phyloP scores from a whole-genome alignment of 2,329 filamentous ascomycete genomes.

The Sclerotinia spermophila region DNA sequence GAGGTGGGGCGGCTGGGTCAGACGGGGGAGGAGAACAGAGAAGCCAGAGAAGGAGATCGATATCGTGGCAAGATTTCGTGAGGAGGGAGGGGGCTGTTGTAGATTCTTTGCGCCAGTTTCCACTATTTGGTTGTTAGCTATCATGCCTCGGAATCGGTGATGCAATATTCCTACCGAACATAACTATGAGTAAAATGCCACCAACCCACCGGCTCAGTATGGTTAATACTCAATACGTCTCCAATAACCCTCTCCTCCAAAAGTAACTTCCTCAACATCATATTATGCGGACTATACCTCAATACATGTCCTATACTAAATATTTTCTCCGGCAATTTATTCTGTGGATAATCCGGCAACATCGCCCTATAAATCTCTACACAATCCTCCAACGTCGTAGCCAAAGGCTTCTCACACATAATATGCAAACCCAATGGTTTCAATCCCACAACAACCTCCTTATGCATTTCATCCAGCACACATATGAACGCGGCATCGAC shows the following conservation, averaged over 20 bases:
- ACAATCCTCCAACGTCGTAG: constrained; percentile 74
- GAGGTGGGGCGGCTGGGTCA: constrained; percentile 27
- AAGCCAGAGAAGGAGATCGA: constrained; percentile 90
- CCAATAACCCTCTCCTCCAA: constrained; percentile 74
- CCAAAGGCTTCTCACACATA: constrained; percentile 93
- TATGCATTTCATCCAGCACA: constrained; percentile 85
- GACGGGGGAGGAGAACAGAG: constrained; percentile 59
- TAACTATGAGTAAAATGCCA: constrained; percentile 94
- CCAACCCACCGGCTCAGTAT: constrained; percentile 92
- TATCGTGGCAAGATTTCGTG: constrained; percentile 95
- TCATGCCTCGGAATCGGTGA: background rate
- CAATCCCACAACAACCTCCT: constrained; percentile 71
- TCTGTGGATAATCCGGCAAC: constrained; percentile 38
- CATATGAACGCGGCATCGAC: constrained; percentile 63
- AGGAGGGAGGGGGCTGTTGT: constrained; percentile 76
- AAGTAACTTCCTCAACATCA: constrained; percentile 74
- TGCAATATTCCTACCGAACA: constrained; percentile 52
- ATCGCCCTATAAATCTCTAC: constrained; percentile 66
- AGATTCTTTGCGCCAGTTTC: constrained; percentile 86
- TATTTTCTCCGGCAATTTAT: constrained; percentile 45
- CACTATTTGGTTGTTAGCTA: constrained; percentile 45
- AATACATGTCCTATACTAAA: constrained; percentile 95
- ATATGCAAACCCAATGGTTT: constrained; percentile 72
- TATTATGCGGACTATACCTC: constrained; percentile 89
- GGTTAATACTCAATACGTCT: constrained; percentile 79